Evolutionary conservation across 1,139 yeast species (phyloP), one percentile per base, ranked within the genome.

Genomic region (Saccharomyces hybrid): DNA sequence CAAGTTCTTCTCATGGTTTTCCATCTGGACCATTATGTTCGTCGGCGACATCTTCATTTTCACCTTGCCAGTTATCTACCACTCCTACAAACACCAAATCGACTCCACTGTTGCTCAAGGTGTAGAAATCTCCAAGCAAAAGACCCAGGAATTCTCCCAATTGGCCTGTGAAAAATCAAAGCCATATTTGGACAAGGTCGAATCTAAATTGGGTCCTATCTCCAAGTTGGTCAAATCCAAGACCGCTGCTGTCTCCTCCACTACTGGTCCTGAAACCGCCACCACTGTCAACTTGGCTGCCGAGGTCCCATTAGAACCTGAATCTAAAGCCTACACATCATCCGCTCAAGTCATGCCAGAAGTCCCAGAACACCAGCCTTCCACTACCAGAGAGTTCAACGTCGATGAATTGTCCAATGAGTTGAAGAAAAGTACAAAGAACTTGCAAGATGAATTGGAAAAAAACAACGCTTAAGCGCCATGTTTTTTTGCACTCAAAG

Each of bases 41-140:
- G 66, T 80, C 52, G 71, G 81, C 48, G 81, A 86, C 54, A 72
- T 88, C 52, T 70, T 77, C 38, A 79, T 86, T 23, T 93, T 93
- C 78, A 74, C 95, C 49, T 73, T 81, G 51, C 98, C 99, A 57
- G 81, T 81, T 34, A 66, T 87, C 60, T 93, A 91, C 76, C 73
- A 79, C 62, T 79, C 78, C 62, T 84, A 88, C 80, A 84, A 89
- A 78, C 78, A 78, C 66, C 86, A 87, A 75, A 86, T 93, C 69
- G 96, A 91, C 73, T 83, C 84, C 53, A 81, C 82, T 54, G 79
- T 86, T 55, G 80, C 79, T 57, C 77, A 82, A 61, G 79, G 76
- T 69, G 73, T 83, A 60, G 75, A 78, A 60, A 65, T 80, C 53
- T 83, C 83, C 55, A 80, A 79, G 68, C 77, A 74, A 51, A 84